Evolutionary conservation across 2,329 filamentous ascomycete genomes (phyloP), one percentile per base, ranked within the genome.

Genomic region (Sporothrix brasiliensis): DNA sequence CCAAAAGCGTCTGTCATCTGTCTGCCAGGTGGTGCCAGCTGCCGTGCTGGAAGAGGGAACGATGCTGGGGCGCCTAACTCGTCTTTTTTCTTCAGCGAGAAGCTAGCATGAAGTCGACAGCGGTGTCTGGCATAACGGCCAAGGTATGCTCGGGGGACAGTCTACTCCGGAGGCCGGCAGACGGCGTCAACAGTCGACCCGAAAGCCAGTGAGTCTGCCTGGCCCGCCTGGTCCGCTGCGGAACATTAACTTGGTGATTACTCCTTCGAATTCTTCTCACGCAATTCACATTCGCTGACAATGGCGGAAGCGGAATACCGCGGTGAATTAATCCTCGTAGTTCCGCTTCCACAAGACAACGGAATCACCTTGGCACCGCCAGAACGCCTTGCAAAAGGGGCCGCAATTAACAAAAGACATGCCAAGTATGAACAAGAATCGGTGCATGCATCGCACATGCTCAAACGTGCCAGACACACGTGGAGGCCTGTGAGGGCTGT

Each of bases 351-450:
- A 34, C 34, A 34, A 34, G 34, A 6, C 30, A 34, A 4, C 30
- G 6, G 30, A 34, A 6, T 34, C 30, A 24, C 30, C 30, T 34
- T 34, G 53, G 10, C 41, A 13, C 14, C 16, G 13, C 4, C 24
- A 60, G 34, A 61, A 41, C n/a, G 34, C 34, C 56, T 44, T 61
- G n/a, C 11, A 11, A 44, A 61, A 60, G 56, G 56, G 56, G 30
- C 16, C 56, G 44, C 34, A 61, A 34, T 1, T 3, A 34, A 34
- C 34, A 34, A 7, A 44, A 44, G n/a, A 41, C 24, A 24, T 44
- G 56, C 19, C 56, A 60, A 16, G 34, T 16, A 39, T 4, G 9
- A 60, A 41, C 14, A 21, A 13, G 19, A 24, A 30, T 30, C 4
- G 27, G 27, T 41, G 19, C 34, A 21, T 4, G 16, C 24, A 19